Evolutionary conservation across 441 rosid genomes (phyloP), one percentile per base, ranked within the genome.

Genomic region (Pelargonium citronellum): DNA sequence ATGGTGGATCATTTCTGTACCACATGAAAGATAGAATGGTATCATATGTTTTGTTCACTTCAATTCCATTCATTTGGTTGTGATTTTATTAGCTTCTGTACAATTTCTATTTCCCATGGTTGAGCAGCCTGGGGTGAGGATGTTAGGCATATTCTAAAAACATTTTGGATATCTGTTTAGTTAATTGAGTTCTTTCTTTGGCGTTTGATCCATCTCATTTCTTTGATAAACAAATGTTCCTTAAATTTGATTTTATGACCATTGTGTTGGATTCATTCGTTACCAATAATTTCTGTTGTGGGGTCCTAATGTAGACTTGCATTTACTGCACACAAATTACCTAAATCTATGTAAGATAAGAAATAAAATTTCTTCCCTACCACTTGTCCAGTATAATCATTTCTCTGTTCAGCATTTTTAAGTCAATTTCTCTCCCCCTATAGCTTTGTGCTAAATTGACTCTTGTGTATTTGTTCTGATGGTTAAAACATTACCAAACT

Each of bases 1-100:
- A 95, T 24, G 97, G 99, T 49, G 97, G 99, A 68, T 90, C 99
- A 58, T 95, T 95, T 85, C 75, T 95, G 77, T 91, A 95, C 80
- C 97, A 95, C 89, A 95, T 95, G 99, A 84, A 85, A 10, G 87
- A 90, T 74, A 87, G 87, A 70, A 94, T 87, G 96, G 97, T 87
- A 81, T 66, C 5, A 16, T 61, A 12, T 49, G 46, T 39, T 69
- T 63, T 15, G 11, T 1, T 44, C 43, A 37, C 19, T 61, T 55
- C 3, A 24, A 65, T 41, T 24, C 51, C 62, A 61, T 72, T 19
- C 46, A 46, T 41, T 61, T 72, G 49, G 51, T 17, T 17, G 16
- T 27, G 62, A 20, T 10, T 49, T 66, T 16, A 46, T 55, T 47
- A 11, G 15, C 53, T 47, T 47, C 13, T 47, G 53, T 47, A 47